Conservation (phyloP, 2,329 filamentous ascomycete species). For the Alternaria rosae region DNA sequence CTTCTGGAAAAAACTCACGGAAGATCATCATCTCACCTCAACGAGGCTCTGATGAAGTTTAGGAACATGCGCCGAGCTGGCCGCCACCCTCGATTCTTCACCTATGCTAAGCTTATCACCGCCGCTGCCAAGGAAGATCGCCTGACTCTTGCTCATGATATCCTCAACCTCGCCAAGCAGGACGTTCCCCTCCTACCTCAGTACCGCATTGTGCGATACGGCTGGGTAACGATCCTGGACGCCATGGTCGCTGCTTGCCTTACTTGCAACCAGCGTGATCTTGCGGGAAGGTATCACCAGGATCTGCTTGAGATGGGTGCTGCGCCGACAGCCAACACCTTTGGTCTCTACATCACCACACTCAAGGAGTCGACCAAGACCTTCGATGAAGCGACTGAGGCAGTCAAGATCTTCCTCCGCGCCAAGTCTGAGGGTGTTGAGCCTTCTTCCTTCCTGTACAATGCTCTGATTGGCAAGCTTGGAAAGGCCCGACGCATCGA, state of each 20-base stretch:
- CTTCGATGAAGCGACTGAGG: conserved; percentile 96
- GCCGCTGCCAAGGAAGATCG: conserved; percentile 87
- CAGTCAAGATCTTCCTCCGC: conserved; percentile 95
- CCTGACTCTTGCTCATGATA: conserved; percentile 81
- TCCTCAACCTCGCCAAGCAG: conserved; percentile 85
- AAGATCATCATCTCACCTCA: conserved; percentile 74
- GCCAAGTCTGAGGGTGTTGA: conserved; percentile 94
- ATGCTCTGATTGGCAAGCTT: conserved; percentile 96
- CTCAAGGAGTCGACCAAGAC: conserved; percentile 97
- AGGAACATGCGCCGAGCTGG: conserved; percentile 92
- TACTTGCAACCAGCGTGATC: conserved; percentile 77
- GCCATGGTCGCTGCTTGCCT: conserved; percentile 95
- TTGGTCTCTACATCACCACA: conserved; percentile 98
- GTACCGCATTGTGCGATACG: conserved; percentile 87
- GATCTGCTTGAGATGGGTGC: conserved; percentile 90
- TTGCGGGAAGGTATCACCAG: conserved; percentile 87
- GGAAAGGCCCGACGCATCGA: conserved; percentile 98
- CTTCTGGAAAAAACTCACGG: conserved; percentile 82
- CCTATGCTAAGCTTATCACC: conserved; percentile 93
- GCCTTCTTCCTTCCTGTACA: conserved; percentile 96
- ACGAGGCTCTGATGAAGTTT: conserved; percentile 82
- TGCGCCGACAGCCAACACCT: conserved; percentile 95
- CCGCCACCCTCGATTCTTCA: conserved; percentile 92
- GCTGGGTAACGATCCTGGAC: conserved; percentile 95
- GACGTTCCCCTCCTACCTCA: conserved; percentile 87